Conservation (phyloP, 2,329 filamentous ascomycete species). For the Colletotrichum tropicicola region DNA sequence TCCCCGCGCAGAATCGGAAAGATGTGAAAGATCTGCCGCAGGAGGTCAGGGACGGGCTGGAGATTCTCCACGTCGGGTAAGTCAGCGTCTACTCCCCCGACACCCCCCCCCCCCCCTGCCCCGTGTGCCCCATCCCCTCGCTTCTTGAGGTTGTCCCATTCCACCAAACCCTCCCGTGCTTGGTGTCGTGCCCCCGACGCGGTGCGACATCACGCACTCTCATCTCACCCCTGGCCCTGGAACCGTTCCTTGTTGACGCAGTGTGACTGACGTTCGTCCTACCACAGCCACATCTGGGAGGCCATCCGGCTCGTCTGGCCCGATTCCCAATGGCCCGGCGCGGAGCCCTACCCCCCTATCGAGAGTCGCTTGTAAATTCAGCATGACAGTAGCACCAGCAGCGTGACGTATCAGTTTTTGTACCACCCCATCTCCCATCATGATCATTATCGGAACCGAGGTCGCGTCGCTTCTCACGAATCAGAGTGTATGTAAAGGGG, state of each 20-base stretch:
- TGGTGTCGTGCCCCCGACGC: constrained; percentile 29
- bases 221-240: constrained; percentile 5
- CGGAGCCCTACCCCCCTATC: constrained; percentile 72
- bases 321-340: constrained; percentile 83
- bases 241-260: constrained; percentile 18
- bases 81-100: constrained; percentile 41
- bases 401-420: not conserved
- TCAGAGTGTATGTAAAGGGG: too few relatives aligned
- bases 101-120: constrained; percentile 45
- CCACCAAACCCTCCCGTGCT: constrained; percentile 19
- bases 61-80: constrained; percentile 90
- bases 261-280: constrained; percentile 31
- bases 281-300: constrained; percentile 86
- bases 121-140: constrained; percentile 42
- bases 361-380: constrained; percentile 79
- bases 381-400: not conserved
- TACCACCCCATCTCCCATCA: constrained; percentile 12
- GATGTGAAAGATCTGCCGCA: constrained; percentile 90
- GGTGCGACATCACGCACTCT: constrained; percentile 30
- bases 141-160: constrained; percentile 27
- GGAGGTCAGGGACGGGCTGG: constrained; percentile 86
- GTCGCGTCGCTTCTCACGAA: too few relatives aligned
- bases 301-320: constrained; percentile 93
- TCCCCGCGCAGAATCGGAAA: constrained; percentile 90
- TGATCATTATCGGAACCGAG: not conserved